Base-by-base conservation (phyloP, 2,329 filamentous ascomycete species). In the Hypoxylon sp. region DNA sequence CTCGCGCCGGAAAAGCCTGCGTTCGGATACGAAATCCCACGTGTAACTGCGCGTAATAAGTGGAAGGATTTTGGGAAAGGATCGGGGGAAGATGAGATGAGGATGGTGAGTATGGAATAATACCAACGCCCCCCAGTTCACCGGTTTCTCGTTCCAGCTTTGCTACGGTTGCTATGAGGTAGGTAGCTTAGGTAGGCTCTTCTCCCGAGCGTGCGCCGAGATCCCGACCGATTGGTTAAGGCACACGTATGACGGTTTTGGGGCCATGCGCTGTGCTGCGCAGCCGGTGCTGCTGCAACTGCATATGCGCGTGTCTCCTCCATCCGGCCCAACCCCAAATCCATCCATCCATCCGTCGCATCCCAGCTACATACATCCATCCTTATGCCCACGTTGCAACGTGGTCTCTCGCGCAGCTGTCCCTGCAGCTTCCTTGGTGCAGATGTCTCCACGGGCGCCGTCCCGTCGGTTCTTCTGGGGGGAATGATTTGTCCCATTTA, bases 171-270 rank as follows among this genome's bases (percentile, higher is more conserved):
- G 2, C 16, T 45, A 16, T 26, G 24, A 26, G 33, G 36, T 45
- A 49, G n/a, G 16, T 28, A 48, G 36, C 36, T 11, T 14, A 40
- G 36, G 16, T 40, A 40, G 16, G 36, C 49, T 36, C 52, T 44
- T 52, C 26, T 32, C 56, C 66, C 58, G 55, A 59, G 51, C 51
- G 55, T 36, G 46, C 59, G 55, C 63, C 66, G 55, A 68, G 57
- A 52, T 64, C 59, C 64, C 66, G 64, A 62, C 56, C 66, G 66
- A 67, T 69, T 69, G 66, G 66, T 50, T 64, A 20, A 40, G 16
- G 36, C 20, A 36, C 32, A 36, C n/a, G 32, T 36, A 30, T 30
- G 58, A 61, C 45, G 55, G 61, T 60, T 56, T 33, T 18, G 14
- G 28, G 26, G 42, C 61, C 63, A 66, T 60, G 63, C 56, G 63